A percentile compares a stretch with the other conserved stretches of the same genome.
Evolutionary conservation across 2,329 filamentous ascomycete genomes (phyloP).

Genomic region (Sclerotinia spermophila): DNA sequence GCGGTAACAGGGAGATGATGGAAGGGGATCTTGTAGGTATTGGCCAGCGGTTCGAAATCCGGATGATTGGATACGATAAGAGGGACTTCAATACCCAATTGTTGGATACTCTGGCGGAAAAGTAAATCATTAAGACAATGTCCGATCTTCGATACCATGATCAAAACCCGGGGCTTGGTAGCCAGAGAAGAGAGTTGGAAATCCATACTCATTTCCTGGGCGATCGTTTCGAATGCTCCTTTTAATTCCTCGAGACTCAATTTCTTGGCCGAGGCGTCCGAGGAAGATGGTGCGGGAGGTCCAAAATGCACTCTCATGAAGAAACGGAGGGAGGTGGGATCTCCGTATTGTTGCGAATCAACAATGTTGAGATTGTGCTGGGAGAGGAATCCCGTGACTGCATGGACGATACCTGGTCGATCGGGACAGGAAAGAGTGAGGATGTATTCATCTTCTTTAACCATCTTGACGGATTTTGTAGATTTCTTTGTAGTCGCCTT

Average conservation of each 20-base stretch:
- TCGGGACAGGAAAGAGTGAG: slow-evolving; percentile 82
- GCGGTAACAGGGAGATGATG: slow-evolving; percentile 75
- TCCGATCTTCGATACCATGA: slow-evolving; percentile 88
- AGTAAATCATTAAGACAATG: slow-evolving; percentile 82
- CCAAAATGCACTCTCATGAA: slow-evolving; percentile 88
- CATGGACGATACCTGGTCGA: slow-evolving; percentile 79
- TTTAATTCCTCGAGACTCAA: slow-evolving; percentile 49
- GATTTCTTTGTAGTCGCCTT: background rate
- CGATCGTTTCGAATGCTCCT: slow-evolving; percentile 57
- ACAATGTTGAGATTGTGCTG: slow-evolving; percentile 73
- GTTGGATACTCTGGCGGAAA: slow-evolving; percentile 71
- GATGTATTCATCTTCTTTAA: slow-evolving; percentile 49
- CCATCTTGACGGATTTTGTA: slow-evolving; percentile 39
- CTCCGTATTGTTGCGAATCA: slow-evolving; percentile 81
- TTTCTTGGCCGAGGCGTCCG: slow-evolving; percentile 18
- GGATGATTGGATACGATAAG: slow-evolving; percentile 80
- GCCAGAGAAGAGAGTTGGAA: slow-evolving; percentile 67
- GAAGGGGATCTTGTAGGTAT: slow-evolving; percentile 74
- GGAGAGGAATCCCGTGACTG: slow-evolving; percentile 75
- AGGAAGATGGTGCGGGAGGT: slow-evolving; percentile 45
- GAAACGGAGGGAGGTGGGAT: slow-evolving; percentile 69
- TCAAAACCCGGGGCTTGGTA: slow-evolving; percentile 70
- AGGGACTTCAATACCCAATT: slow-evolving; percentile 69
- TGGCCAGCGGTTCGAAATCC: slow-evolving; percentile 65
- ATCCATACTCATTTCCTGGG: slow-evolving; percentile 61